These are phyloP conservation scores for Euryodendron excelsum DNA, from an alignment of 148 eudicot species.

Conservation along the genomic window DNA sequence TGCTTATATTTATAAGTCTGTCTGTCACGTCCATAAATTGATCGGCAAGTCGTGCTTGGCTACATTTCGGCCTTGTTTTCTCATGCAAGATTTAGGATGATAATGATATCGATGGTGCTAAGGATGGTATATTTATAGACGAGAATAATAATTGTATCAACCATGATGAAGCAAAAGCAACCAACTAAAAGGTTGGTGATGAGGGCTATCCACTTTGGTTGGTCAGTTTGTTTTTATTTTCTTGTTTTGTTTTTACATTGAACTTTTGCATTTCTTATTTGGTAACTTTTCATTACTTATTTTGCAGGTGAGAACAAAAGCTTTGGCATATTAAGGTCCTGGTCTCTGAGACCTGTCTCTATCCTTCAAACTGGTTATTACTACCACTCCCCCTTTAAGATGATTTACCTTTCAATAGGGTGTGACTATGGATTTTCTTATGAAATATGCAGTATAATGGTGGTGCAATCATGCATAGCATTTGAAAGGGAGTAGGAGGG, in stretches of 20 bases:
- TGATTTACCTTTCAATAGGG: no score
- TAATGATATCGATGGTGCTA: not conserved
- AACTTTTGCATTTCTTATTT: not conserved
- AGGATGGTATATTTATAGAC: no score
- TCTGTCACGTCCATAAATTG: not conserved
- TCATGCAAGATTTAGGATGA: slow-evolving; percentile 43
- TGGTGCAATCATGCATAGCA: no score
- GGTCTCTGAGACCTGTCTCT: no score
- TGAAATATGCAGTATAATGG: no score
- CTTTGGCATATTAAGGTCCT: no score
- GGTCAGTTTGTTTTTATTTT: not conserved
- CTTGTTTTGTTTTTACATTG: no score
- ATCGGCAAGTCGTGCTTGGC: slow-evolving; percentile 40
- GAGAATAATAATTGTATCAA: no score
- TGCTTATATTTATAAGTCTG: not conserved
- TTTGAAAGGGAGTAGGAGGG: no score
- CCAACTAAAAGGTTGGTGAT: not conserved
- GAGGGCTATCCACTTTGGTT: not conserved
- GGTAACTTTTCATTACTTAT: not conserved
- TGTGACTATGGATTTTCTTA: no score
- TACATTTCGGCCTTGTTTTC: slow-evolving; percentile 32
- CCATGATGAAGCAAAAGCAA: not conserved
- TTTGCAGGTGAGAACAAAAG: slow-evolving; percentile 4
- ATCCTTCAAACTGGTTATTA: no score
- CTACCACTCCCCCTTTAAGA: no score